Base-by-base conservation (phyloP, 768 basidiomycete species). In the Boletellus sp. region DNA sequence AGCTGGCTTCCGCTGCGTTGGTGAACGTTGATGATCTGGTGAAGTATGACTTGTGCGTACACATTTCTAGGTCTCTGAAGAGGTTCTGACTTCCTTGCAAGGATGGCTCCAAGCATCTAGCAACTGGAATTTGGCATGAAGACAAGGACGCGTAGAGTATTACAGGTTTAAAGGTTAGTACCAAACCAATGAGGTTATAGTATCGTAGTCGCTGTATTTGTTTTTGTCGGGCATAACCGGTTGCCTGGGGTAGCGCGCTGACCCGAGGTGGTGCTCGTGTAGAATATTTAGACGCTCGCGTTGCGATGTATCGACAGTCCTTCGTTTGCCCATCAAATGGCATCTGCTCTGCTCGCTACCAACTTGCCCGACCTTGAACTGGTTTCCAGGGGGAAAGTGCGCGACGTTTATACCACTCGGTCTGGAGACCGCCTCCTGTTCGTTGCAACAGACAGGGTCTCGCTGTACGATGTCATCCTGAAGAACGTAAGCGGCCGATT, bases 381-480 rank as follows among this genome's bases (percentile, higher is more conserved):
- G 2, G 51, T 97, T 28, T 93, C 92, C 2, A 83, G 78, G 65
- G 96, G 96, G 50, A 99, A 99, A 78, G 96, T 99, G 19, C 83
- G 96, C 49, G 95, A 98, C 69, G 85, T 99, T 63, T 98, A 99
- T 71, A 61, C 79, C 28, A 85, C 82, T 12, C 83, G 85, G 6
- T 83, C 81, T 6, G 76, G 79, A 19, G 77, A 83, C 45, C 78
- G 81, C 56, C 78, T 99, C 17, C 78, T 99, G 36, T 98, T 98
- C 65, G 86, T 98, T 50, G 94, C 95, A 11, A 86, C 90, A 10
- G 96, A 99, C 71, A 79, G 96, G 54, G 95, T 98, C 65, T 95
- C 91, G 17, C 94, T 94, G 0, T 98, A 91, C 74, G 95, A 99
- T 76, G 87, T 96, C 58, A 85, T 98, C 63, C 78, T 99, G 54